Base-by-base conservation (phyloP, 352 stramenopile genomes). In the Peronosclerospora sorghi region DNA sequence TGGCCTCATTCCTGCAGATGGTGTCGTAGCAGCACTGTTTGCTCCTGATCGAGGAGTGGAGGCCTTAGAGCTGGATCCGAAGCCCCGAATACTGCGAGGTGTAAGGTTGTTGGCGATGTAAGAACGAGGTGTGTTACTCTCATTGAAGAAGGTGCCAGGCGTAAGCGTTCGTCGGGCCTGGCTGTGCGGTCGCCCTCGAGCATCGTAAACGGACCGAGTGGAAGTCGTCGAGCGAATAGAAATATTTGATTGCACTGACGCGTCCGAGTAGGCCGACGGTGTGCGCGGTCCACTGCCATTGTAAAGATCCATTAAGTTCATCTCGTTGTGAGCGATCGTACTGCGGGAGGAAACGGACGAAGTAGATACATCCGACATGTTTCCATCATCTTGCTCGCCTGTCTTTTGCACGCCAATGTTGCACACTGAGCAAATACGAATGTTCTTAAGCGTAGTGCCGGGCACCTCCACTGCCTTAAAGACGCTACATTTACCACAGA, bases 401-500 rank as follows among this genome's bases (percentile, higher is more conserved):
- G 48, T 54, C 40, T 83, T 80, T 48, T 86, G 72, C n/a, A 90
- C 75, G 37, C 74, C 70, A 66, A 88, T 88, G 47, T 88, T 89
- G 57, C 77, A 89, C 24, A 87, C 62, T 2, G 75, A 85, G 56
- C 77, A 93, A 34, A 90, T 81, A 26, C 78, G 77, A 46, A 90
- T 71, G 50, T 85, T 87, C 59, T 84, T 81, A 45, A 92, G 59
- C 19, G 65, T 86, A 5, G 75, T 84, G 36, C 75, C 80, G 8
- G 80, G 80, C 17, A 93, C 69, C 35, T 93, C 76, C 6, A 88
- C 73, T n/a, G 59, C 65, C 48, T 78, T 75, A 51, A 88, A 83
- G 13, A 93, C 56, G 46, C 70, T 86, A 59, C 80, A 93, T 51
- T 93, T 93, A 27, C 75, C 71, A 44, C 80, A 93, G 35, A 93